Evolutionary conservation across 805 yeast species (phyloP).

Genomic region (Wickerhamiella kazuoi): DNA sequence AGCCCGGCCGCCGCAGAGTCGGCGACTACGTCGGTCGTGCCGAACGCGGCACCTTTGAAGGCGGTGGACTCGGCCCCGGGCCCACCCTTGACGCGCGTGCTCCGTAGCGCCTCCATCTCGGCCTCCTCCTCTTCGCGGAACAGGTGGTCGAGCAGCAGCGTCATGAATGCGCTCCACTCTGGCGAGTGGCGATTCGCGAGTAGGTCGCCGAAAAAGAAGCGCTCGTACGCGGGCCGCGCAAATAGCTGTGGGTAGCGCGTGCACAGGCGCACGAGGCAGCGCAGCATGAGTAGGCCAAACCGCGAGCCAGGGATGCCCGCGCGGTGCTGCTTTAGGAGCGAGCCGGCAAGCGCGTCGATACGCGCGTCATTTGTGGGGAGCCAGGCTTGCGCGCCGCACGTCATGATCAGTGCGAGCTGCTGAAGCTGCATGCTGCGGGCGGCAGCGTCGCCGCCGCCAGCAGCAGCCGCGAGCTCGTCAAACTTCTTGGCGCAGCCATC

Average conservation of each 20-base stretch:
- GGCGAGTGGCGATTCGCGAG: background rate
- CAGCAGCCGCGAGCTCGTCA: background rate
- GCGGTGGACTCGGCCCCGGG: background rate
- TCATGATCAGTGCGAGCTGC: conserved; percentile 2
- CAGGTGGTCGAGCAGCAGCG: conserved; percentile 4
- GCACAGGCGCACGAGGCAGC: conserved; percentile 3
- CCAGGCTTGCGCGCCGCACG: conserved; percentile 4
- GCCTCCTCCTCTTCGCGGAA: conserved; percentile 1
- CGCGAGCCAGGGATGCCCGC: background rate
- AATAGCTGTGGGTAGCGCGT: conserved; percentile 3
- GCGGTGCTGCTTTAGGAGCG: background rate
- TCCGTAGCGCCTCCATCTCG: background rate
- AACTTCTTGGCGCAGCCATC: background rate
- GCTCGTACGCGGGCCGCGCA: conserved; percentile 1
- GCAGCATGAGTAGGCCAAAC: conserved; percentile 1
- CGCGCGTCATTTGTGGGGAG: background rate
- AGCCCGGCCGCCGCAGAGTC: conserved; percentile 6
- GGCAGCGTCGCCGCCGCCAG: background rate
- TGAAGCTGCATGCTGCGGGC: background rate
- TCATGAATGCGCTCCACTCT: conserved; percentile 6
- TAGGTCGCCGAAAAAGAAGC: background rate
- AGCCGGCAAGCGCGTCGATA: background rate
- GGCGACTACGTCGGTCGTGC: background rate
- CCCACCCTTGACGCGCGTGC: background rate
- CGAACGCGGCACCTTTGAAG: conserved; percentile 2